Evolutionary conservation across 176 grass and related monocot genomes (phyloP), one percentile per base, ranked within the genome.

Genomic region (Pontederia paniculata): DNA sequence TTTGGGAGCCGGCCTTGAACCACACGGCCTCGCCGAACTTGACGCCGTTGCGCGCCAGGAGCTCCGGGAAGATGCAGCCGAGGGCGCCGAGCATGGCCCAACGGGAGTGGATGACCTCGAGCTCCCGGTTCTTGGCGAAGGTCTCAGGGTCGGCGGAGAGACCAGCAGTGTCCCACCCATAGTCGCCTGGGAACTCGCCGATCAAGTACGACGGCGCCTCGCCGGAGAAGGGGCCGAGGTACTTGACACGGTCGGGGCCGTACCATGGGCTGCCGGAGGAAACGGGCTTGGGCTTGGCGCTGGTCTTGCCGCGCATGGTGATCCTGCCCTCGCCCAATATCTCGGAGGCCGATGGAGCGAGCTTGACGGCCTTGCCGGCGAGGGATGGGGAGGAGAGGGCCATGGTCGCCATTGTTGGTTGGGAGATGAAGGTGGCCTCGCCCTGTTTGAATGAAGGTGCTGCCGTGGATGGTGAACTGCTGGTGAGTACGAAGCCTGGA

Each of bases 31-130:
- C 84, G 50, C 84, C 80, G 56, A 94, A 94, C 44, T 79, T 84
- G 43, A 94, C 80, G 0, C 88, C 88, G 25, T 84, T 94, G 63
- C 83, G 88, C 7, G 88, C 54, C 16, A 94, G 83, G 47, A 94
- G 74, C 71, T 94, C 88, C 7, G 88, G 88, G 59, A 94, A 94
- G 50, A 94, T 79, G 44, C 88, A 94, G 8, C 88, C 88, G 0
- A 94, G 79, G 7, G 88, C 83, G 60, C 88, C 88, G 3, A 94
- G 79, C 88, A 94, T 94, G 47, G 88, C 83, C 88, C 88, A 94
- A 0, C 83, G 70, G 70, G 43, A 63, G 79, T 94, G 88, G 73
- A 94, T 87, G 1, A 94, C 83, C 59, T 94, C 88, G 22, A 94
- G 62, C 79, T 94, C 88, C 0, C 88, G 75, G 79, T 94, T 94